Base-by-base conservation (phyloP, 2,329 filamentous ascomycete species). In the Claviceps monticola region DNA sequence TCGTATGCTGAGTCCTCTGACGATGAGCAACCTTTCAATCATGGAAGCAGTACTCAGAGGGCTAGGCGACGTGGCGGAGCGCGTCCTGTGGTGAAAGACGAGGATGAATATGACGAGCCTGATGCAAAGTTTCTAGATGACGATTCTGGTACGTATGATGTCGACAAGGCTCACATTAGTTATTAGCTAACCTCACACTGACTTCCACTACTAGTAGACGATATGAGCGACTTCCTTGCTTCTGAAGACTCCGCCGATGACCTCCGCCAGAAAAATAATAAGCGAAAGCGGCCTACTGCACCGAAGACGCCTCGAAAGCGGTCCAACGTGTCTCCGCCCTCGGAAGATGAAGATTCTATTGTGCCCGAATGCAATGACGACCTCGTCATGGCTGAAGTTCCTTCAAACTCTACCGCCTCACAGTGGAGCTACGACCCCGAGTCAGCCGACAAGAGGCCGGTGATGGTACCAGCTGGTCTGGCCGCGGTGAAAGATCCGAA, bases 1-100 rank as follows among this genome's bases (percentile, higher is more conserved):
- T 93, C 78, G 64, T 97, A 97, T 65, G 83, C 85, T 56, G 90
- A 96, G 61, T 89, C 87, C 1, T 88, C 87, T 45, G 85, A 87
- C 51, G 84, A 88, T 50, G 83, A 87, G 13, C 84, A 90, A 45
- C 79, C 86, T 0, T 84, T 90, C 62, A 65, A 68, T 2, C 67
- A 71, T 46, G 63, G 69, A 58, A 69, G 64, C 53, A 59, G 67
- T 14, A 66, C 65, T 47, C 68, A 63, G 52, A 60, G 63, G 52
- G 59, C 64, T 38, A 70, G 67, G 51, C 69, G 65, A 55, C 69
- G 68, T 37, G 64, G 61, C 51, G 71, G 71, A 48, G 60, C 67
- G 0, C 85, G 86, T 56, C 71, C 78, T 54, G 78, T 80, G 36
- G 73, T 86, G 16, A 77, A 78, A 43, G 75, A 83, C 23, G 82